phyloP scores from a whole-genome alignment of 2,329 filamentous ascomycete species.

The Trichoderma atrobrunneum region DNA sequence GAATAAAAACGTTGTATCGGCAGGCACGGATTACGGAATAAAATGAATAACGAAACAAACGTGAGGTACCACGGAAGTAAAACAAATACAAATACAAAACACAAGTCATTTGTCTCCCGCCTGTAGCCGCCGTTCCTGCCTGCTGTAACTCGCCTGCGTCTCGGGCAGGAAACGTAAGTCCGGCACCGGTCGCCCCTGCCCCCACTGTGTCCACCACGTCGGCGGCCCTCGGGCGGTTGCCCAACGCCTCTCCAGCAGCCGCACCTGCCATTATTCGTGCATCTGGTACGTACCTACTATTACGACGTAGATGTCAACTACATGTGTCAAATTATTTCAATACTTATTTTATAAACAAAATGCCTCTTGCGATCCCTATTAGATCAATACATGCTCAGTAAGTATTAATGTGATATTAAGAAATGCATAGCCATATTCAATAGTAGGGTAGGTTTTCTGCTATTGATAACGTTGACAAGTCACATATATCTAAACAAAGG shows the following conservation, averaged over 20 bases:
- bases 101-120: neutral
- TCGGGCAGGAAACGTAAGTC: neutral
- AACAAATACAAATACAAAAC: neutral
- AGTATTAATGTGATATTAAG: neutral
- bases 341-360: no score
- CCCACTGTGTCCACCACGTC: neutral
- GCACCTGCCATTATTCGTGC: neutral
- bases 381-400: neutral
- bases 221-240: neutral
- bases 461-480: neutral
- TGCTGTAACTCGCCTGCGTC: neutral
- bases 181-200: neutral
- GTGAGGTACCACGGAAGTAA: neutral
- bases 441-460: neutral
- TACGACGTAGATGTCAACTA: neutral
- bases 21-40: neutral
- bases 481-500: neutral
- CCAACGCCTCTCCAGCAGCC: neutral
- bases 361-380: neutral
- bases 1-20: neutral
- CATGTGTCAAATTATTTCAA: neutral
- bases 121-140: neutral
- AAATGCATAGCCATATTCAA: neutral
- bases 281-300: neutral
- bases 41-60: neutral